These are phyloP conservation scores for Ophiocordyceps camponoti-leonardi DNA, from an alignment of 2,329 filamentous ascomycete genomes.

Conservation along the genomic window DNA sequence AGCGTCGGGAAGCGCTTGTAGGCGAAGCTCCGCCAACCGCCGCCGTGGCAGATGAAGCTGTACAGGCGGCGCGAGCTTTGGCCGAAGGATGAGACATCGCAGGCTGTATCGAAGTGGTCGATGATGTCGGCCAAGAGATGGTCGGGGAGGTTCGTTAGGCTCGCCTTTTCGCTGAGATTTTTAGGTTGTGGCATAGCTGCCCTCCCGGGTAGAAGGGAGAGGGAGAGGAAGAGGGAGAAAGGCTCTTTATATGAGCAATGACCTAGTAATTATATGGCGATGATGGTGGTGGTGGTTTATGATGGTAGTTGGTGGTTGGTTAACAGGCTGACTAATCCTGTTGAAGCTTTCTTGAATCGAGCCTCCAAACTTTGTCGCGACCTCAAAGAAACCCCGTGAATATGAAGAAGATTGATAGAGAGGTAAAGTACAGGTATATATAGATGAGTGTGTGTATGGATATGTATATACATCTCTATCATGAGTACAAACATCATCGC, in stretches of 20 bases:
- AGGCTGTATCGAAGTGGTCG: slow-evolving; percentile 27
- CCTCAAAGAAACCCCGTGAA: too few relatives aligned
- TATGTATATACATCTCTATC: too few relatives aligned
- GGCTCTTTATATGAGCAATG: not conserved
- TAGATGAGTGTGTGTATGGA: too few relatives aligned
- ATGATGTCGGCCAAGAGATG: slow-evolving; percentile 33
- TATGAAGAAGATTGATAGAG: too few relatives aligned
- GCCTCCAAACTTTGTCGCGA: too few relatives aligned
- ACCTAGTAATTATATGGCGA: too few relatives aligned
- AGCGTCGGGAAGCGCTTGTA: slow-evolving; percentile 25
- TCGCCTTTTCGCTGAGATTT: slow-evolving; percentile 15
- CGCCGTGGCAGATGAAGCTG: slow-evolving; percentile 18
- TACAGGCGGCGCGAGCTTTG: slow-evolving; percentile 21
- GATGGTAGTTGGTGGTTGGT: too few relatives aligned
- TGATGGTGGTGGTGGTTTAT: too few relatives aligned
- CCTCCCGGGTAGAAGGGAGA: not conserved
- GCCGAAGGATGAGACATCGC: slow-evolving; percentile 25
- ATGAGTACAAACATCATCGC: too few relatives aligned
- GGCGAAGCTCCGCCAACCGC: slow-evolving; percentile 34
- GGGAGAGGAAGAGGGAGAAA: not conserved
- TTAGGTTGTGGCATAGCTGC: not conserved
- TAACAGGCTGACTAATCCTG: too few relatives aligned
- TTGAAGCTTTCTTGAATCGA: too few relatives aligned
- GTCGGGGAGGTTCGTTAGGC: slow-evolving; percentile 19
- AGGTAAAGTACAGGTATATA: too few relatives aligned